These are phyloP conservation scores for Monilinia fructigena DNA, from an alignment of 2,329 filamentous ascomycete genomes.

Conservation along the genomic window DNA sequence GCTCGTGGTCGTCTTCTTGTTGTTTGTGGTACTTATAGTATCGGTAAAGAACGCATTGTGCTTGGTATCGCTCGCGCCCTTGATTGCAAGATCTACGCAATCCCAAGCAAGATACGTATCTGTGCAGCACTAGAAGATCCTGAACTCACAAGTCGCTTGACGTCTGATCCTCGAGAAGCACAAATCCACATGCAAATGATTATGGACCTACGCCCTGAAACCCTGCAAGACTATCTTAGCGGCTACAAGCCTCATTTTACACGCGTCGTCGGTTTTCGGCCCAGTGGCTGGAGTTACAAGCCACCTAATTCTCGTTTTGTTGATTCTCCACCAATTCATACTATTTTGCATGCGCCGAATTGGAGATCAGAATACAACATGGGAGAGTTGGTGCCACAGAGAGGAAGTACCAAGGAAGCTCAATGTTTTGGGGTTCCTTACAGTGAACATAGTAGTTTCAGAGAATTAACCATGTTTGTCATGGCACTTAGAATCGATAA, in stretches of 20 bases:
- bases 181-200: constrained; percentile 98
- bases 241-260: constrained; percentile 78
- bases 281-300: constrained; percentile 91
- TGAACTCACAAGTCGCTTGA: constrained; percentile 75
- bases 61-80: constrained; percentile 86
- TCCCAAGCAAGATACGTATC: constrained; percentile 78
- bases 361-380: constrained; percentile 76
- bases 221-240: constrained; percentile 83
- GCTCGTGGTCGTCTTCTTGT: constrained; percentile 72
- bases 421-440: constrained; percentile 95
- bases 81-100: constrained; percentile 84
- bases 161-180: constrained; percentile 74
- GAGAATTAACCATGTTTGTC: constrained; percentile 90
- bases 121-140: constrained; percentile 82
- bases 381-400: constrained; percentile 73
- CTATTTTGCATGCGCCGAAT: constrained; percentile 56
- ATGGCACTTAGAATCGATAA: constrained; percentile 84
- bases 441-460: constrained; percentile 91
- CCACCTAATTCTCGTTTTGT: constrained; percentile 63
- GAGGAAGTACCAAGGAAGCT: constrained; percentile 77
- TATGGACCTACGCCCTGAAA: constrained; percentile 90
- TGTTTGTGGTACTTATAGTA: constrained; percentile 94
- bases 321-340: constrained; percentile 61
- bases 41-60: constrained; percentile 96
- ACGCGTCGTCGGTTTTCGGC: constrained; percentile 85